Evolutionary conservation across 1,284 basidiomycete species (phyloP), one percentile per base, ranked within the genome.

Genomic region (Meira miltonrushii): DNA sequence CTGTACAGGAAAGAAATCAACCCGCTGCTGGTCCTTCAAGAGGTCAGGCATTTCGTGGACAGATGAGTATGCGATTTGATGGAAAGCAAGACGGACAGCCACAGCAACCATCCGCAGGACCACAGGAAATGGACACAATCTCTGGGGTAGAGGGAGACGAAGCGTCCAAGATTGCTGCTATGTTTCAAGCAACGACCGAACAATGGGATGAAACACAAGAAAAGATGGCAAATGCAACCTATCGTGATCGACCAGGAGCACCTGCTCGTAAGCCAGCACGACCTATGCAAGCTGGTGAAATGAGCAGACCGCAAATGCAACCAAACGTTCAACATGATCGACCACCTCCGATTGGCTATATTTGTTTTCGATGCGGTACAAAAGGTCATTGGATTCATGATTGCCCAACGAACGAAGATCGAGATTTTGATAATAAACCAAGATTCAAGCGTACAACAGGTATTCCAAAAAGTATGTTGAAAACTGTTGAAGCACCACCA

Each of bases 361-460:
- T 98, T n/a, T 98, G 95, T 79, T 97, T 97, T 79, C 87, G 95
- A 41, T 99, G 95, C 80, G 93, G 93, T 44, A 89, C 95, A 80
- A 95, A 96, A 51, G 75, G 75, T 9, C 95, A 99, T 76, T 98
- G 95, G 95, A 99, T 99, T 67, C 94, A 99, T 79, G 91, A 95
- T 67, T 99, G 95, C 77, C 95, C 95, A 0, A 95, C 92, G 2
- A 97, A 97, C 78, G 92, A 90, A 69, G 91, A 98, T 78, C 88
- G 90, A 39, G 90, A 93, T 39, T 95, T 87, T 67, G 91, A 95
- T 79, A 90, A 97, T 72, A 84, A 89, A 61, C 94, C 94, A 55
- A 87, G 93, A 33, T 93, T 97, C 78, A 97, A 97, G 78, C 86
- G 95, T 55, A 97, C 95, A 2, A 98, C 95, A 3, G 95, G 95